phyloP scores from a whole-genome alignment of 2,329 filamentous ascomycete species.

The Eutypella sp. region DNA sequence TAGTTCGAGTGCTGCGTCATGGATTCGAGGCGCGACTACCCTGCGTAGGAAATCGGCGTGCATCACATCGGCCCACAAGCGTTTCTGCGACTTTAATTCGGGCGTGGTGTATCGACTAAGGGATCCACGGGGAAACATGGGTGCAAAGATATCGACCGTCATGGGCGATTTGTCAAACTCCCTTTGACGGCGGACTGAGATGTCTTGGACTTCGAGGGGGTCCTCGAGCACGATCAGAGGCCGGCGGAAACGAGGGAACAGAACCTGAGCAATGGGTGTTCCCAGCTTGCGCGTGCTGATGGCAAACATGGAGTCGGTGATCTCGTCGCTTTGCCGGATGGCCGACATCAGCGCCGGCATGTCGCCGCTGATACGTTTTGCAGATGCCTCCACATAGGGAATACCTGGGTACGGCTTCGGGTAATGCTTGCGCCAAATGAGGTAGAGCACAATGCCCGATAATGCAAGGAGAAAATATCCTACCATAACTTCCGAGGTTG shows the following conservation, averaged over 20 bases:
- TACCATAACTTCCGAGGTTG: neutral
- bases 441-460: neutral
- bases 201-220: constrained; percentile 14
- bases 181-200: constrained; percentile 14
- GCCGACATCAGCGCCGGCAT: constrained; percentile 5
- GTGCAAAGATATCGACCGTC: constrained; percentile 16
- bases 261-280: constrained; percentile 9
- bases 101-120: constrained; percentile 23
- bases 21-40: constrained; percentile 24
- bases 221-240: constrained; percentile 16
- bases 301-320: constrained; percentile 5
- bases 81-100: constrained; percentile 21
- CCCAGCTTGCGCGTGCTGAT: constrained; percentile 6
- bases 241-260: constrained; percentile 11
- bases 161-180: constrained; percentile 26
- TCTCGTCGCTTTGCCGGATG: constrained; percentile 5
- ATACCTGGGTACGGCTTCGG: constrained; percentile 12
- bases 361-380: constrained; percentile 9
- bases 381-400: constrained; percentile 9
- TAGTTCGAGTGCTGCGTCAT: constrained; percentile 16
- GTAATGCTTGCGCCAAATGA: constrained; percentile 5
- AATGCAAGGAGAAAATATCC: neutral
- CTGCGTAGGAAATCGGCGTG: constrained; percentile 23
- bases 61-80: constrained; percentile 26
- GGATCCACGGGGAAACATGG: constrained; percentile 20